Conservation (phyloP, 1,139 yeast genomes). For the Saccharomyces hybrid region DNA sequence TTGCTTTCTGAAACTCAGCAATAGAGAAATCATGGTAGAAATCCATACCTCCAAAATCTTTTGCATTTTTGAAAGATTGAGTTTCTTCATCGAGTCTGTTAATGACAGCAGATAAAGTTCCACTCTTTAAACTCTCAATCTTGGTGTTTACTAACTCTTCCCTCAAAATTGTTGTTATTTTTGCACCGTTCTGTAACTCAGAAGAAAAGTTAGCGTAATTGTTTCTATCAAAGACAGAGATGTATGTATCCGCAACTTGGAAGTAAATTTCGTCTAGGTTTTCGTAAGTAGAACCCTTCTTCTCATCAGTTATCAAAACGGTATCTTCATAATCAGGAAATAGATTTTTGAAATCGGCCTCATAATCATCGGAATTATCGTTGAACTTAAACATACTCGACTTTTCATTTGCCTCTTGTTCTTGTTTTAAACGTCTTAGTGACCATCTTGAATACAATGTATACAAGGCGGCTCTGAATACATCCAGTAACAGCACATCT, state of each 20-base stretch:
- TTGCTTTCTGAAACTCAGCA: conserved; percentile 54
- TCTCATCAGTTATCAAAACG: conserved; percentile 34
- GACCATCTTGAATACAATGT: conserved; percentile 75
- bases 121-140: conserved; percentile 30
- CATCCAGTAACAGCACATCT: conserved; percentile 15
- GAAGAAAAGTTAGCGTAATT: conserved; percentile 23
- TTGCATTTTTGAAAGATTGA: conserved; percentile 20
- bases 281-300: conserved; percentile 14
- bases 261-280: conserved; percentile 34
- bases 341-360: conserved; percentile 53
- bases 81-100: conserved; percentile 34
- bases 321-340: conserved; percentile 86
- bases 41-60: conserved; percentile 36
- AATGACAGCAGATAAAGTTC: conserved; percentile 41
- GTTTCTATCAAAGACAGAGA: conserved; percentile 29
- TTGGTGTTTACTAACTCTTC: conserved; percentile 24
- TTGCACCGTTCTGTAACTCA: conserved; percentile 40
- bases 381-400: conserved; percentile 56
- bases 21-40: conserved; percentile 65
- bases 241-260: conserved; percentile 35
- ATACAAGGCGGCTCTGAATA: conserved; percentile 45
- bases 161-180: conserved; percentile 31
- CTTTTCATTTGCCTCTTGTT: conserved; percentile 53
- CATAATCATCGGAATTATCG: conserved; percentile 48
- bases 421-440: conserved; percentile 55